Conservation (phyloP, 2,329 filamentous ascomycete genomes). For the Sporothrix euskadiensis region DNA sequence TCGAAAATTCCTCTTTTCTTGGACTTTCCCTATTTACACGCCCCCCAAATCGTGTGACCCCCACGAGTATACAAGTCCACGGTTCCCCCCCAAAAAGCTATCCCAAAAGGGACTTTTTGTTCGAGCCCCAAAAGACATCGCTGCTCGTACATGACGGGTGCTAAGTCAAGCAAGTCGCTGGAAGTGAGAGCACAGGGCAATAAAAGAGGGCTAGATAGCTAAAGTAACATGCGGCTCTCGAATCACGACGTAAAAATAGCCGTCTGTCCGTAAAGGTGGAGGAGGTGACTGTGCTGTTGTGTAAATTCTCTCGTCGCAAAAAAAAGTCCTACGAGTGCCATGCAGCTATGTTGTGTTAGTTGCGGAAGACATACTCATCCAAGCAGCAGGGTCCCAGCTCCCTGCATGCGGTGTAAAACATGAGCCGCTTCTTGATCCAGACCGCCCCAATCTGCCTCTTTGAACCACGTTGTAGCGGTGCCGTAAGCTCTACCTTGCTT, state of each 20-base stretch:
- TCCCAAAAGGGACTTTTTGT: neutral
- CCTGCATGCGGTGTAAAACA: neutral
- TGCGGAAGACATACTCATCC: neutral
- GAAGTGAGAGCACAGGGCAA: neutral
- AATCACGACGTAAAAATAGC: neutral
- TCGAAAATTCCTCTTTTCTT: neutral
- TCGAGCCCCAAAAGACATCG: neutral
- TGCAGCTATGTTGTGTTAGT: neutral
- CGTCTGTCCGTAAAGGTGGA: neutral
- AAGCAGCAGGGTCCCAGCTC: neutral
- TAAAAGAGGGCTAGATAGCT: neutral
- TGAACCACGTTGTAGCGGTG: neutral
- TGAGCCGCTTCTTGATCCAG: neutral
- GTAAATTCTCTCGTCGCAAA: neutral
- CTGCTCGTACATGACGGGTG: neutral
- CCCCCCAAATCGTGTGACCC: slow-evolving; percentile 10
- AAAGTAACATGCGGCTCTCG: neutral
- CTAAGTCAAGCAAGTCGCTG: neutral
- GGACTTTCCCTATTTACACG: neutral
- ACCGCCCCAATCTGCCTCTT: neutral
- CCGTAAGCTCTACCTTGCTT: neutral
- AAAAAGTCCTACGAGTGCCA: neutral
- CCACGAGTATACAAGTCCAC: neutral
- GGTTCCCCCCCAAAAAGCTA: neutral
- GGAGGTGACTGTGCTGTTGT: neutral